Conservation (phyloP, 495 filamentous ascomycete genomes). For the Penicillium nucicola region DNA sequence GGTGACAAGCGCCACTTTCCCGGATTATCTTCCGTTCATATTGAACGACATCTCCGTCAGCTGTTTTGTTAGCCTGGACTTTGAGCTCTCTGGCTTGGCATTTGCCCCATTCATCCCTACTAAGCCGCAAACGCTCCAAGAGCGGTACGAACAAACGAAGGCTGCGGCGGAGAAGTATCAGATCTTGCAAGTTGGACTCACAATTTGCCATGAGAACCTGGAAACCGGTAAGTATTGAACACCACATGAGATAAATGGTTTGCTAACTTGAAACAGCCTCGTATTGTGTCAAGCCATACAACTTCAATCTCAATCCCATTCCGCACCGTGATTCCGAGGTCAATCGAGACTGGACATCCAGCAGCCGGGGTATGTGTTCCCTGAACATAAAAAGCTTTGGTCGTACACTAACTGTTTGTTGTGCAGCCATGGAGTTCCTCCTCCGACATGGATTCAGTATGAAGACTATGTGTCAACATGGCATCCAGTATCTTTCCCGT, state of each 20-base stretch:
- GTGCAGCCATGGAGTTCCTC: conserved; percentile 60
- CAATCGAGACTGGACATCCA: conserved; percentile 53
- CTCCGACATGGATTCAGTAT: conserved; percentile 61
- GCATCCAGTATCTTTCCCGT: conserved; percentile 68
- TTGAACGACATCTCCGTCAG: conserved; percentile 56
- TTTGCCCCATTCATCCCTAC: conserved; percentile 21
- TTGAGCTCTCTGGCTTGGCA: conserved; percentile 73
- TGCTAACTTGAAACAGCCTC: conserved; percentile 30
- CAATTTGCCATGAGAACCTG: conserved; percentile 55
- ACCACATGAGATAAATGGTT: background rate
- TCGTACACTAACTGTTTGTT: conserved; percentile 1
- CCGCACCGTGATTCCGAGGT: conserved; percentile 46
- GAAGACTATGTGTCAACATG: conserved; percentile 50
- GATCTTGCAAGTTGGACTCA: conserved; percentile 75
- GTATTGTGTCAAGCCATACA: conserved; percentile 67
- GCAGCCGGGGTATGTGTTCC: conserved; percentile 43
- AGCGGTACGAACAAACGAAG: conserved; percentile 64
- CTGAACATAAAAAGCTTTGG: background rate
- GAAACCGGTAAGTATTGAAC: conserved; percentile 33
- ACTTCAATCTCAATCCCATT: conserved; percentile 60
- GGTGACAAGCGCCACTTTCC: conserved; percentile 53
- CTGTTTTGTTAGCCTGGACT: conserved; percentile 67
- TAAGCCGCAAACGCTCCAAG: conserved; percentile 48
- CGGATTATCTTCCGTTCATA: conserved; percentile 53
- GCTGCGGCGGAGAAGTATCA: conserved; percentile 66